Conservation (phyloP, 2,329 filamentous ascomycete species). For the Sarocladiaceae sp. region DNA sequence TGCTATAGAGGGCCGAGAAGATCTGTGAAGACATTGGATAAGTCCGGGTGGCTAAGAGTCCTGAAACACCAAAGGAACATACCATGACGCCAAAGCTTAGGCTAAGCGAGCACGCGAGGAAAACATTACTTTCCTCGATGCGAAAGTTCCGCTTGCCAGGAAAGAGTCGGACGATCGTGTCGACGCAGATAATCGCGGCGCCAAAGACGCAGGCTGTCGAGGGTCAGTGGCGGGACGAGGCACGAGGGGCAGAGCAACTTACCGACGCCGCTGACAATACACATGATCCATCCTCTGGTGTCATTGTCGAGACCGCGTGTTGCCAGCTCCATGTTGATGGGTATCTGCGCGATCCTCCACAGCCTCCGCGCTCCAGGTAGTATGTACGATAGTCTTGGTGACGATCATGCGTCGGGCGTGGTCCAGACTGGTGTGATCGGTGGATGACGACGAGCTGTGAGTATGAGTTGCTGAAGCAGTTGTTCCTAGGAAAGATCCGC, state of each 20-base stretch:
- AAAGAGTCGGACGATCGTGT: slow-evolving; percentile 66
- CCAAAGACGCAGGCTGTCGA: slow-evolving; percentile 59
- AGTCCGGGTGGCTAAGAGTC: neutral
- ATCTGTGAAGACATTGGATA: slow-evolving; percentile 45
- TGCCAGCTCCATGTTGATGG: slow-evolving; percentile 31
- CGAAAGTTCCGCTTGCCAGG: slow-evolving; percentile 71
- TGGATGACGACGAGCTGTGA: neutral
- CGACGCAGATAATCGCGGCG: slow-evolving; percentile 80
- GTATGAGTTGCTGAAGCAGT: neutral
- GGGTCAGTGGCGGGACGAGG: slow-evolving; percentile 10
- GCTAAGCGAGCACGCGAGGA: slow-evolving; percentile 82
- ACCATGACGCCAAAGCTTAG: slow-evolving; percentile 97
- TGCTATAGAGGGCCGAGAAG: slow-evolving; percentile 86
- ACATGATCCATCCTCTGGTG: slow-evolving; percentile 90
- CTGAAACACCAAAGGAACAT: slow-evolving; percentile 21
- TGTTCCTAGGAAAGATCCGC: too few relatives aligned
- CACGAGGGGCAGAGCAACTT: slow-evolving; percentile 23
- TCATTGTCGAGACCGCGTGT: slow-evolving; percentile 60
- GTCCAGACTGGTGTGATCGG: neutral
- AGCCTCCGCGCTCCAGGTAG: neutral
- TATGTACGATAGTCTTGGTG: neutral
- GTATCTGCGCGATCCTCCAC: neutral
- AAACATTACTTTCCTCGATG: slow-evolving; percentile 83
- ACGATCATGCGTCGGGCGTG: neutral
- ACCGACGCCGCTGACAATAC: slow-evolving; percentile 70